Percentiles rank a stretch among this genome's conserved stretches.
Evolutionary conservation across 352 stramenopile genomes (phyloP).

Genomic region (Pythium periplocum): DNA sequence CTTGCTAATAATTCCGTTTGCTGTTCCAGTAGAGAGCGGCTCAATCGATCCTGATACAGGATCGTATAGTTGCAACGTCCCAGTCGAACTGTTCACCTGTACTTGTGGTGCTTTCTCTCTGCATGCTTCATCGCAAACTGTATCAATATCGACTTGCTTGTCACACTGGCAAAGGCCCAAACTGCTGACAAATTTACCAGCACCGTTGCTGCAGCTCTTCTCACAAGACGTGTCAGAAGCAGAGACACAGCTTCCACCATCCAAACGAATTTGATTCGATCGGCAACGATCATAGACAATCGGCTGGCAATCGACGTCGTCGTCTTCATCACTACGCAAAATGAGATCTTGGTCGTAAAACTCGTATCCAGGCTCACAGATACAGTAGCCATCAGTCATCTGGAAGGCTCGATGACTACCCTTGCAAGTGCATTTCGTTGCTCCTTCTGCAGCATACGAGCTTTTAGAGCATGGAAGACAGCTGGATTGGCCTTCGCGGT

Average conservation of each 20-base stretch:
- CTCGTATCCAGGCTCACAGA: constrained; percentile 89
- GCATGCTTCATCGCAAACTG: constrained; percentile 78
- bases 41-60: constrained; percentile 28
- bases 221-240: constrained; percentile 35
- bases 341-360: constrained; percentile 88
- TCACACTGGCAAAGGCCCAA: constrained; percentile 88
- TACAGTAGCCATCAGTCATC: constrained; percentile 87
- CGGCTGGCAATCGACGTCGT: constrained; percentile 87
- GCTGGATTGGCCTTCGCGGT: constrained; percentile 40
- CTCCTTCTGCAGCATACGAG: constrained; percentile 43
- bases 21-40: constrained; percentile 10
- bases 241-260: constrained; percentile 61
- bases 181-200: constrained; percentile 68
- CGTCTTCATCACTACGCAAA: constrained; percentile 76
- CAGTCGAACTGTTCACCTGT: constrained; percentile 51
- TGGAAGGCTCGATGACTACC: constrained; percentile 89
- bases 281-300: constrained; percentile 88
- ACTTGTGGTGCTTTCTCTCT: constrained; percentile 41
- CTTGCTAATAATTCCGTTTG: constrained; percentile 37
- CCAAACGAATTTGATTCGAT: constrained; percentile 63
- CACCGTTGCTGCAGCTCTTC: constrained; percentile 57
- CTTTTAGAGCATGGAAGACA: constrained; percentile 89
- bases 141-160: constrained; percentile 61
- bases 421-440: constrained; percentile 73
- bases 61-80: constrained; percentile 58